Evolutionary conservation across 805 yeast genomes (phyloP), one percentile per base, ranked within the genome.

Genomic region (Pichia pseudocactophila): DNA sequence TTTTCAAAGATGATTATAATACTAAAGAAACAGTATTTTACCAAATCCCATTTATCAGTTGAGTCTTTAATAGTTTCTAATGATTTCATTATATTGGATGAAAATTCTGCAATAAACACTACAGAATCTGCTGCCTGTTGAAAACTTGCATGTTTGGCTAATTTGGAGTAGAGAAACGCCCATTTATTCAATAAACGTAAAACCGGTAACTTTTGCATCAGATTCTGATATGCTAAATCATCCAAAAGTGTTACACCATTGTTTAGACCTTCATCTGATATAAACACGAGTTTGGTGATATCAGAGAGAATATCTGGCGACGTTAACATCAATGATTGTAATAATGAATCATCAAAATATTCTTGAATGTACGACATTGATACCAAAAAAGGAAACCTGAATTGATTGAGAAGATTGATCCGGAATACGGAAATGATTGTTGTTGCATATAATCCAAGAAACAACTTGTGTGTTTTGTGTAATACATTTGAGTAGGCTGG

Each of bases 1-100:
- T 76, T 77, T 49, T 76, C 80, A 45, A 71, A 69, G 12, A 77
- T 64, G 10, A 76, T 59, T 9, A 76, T 63, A 31, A 71, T 58
- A 1, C 76, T 59, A 50, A 77, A 78, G 15, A 76, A 56, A 9
- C 69, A 45, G 22, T 58, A 60, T 44, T 58, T 50, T 4, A 57
- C 39, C 4, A 56, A 36, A 10, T 47, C 38, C 63, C 61, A 58
- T 22, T 42, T 36, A n/a, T 50, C 53, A 10, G 45, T 26, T 12
- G 42, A 42, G 4, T 28, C 11, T 9, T 26, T 17, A 2, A 36
- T 4, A 1, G 17, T 13, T 6, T 26, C 37, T 3, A 43, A 8
- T 4, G 17, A 9, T n/a, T 34, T 38, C 7, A 34, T 32, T 7
- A 43, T 39, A 32, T 43, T 39, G 13, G 32, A 7, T 18, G 37